Evolutionary conservation across 352 stramenopile genomes (phyloP).

Genomic region (Peronosclerospora sorghi): DNA sequence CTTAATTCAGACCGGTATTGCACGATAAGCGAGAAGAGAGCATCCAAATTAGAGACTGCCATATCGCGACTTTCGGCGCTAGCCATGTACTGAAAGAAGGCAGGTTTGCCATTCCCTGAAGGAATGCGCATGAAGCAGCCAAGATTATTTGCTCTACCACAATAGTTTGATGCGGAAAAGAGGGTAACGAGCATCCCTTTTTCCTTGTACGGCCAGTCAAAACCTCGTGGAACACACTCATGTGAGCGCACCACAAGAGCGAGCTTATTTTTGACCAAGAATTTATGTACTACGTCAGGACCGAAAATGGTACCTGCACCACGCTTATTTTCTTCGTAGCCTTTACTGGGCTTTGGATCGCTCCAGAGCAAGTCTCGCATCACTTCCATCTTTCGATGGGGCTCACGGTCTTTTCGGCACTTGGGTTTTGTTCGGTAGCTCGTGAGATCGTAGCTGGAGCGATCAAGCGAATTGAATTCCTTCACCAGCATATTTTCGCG

Average conservation of each 20-base stretch:
- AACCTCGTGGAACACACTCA: conserved; percentile 73
- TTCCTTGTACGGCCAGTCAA: conserved; percentile 69
- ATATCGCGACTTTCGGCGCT: conserved; percentile 72
- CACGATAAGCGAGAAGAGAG: conserved; percentile 77
- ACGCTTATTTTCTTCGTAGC: conserved; percentile 73
- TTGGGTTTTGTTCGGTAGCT: conserved; percentile 56
- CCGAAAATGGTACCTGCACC: conserved; percentile 70
- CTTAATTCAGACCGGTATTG: conserved; percentile 56
- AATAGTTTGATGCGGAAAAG: conserved; percentile 84
- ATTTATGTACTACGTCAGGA: conserved; percentile 72
- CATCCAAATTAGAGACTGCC: conserved; percentile 70
- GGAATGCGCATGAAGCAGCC: conserved; percentile 81
- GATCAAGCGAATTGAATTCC: conserved; percentile 51
- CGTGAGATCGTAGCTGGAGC: conserved; percentile 64
- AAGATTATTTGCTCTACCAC: conserved; percentile 75
- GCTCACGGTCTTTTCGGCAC: conserved; percentile 37
- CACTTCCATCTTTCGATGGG: conserved; percentile 49
- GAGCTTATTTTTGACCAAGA: conserved; percentile 79
- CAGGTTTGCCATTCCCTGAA: conserved; percentile 54
- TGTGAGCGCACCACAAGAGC: conserved; percentile 75
- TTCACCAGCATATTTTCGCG: conserved; percentile 45
- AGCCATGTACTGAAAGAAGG: conserved; percentile 85
- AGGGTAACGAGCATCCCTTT: conserved; percentile 82
- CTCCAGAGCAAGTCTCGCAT: conserved; percentile 80
- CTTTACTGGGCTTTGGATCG: conserved; percentile 52